Conservation (phyloP, 106 monocot genomes). For the Vanilla planifolia region DNA sequence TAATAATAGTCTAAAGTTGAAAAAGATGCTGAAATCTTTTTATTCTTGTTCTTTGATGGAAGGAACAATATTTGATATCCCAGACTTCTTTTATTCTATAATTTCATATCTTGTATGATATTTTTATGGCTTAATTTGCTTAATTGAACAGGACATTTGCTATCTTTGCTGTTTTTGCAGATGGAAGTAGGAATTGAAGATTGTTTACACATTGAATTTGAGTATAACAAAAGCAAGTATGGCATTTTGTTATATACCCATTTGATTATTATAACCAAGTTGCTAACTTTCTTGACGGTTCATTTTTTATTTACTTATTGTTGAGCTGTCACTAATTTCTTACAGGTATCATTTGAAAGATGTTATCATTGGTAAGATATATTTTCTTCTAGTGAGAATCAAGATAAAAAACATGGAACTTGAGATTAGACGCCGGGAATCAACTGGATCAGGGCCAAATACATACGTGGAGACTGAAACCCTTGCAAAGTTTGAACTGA, state of each 20-base stretch:
- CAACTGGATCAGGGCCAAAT: constrained; percentile 78
- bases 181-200: constrained; percentile 92
- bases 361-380: constrained; percentile 83
- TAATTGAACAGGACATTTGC: not conserved
- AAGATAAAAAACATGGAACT: constrained; percentile 93
- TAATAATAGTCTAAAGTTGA: too few species aligned
- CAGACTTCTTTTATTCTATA: not conserved
- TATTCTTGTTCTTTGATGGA: not conserved
- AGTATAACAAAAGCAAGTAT: constrained; percentile 87
- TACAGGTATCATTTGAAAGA: constrained; percentile 77
- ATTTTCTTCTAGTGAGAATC: constrained; percentile 91
- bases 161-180: constrained; percentile 21
- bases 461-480: constrained; percentile 96
- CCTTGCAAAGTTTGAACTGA: constrained; percentile 85
- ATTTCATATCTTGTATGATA: not conserved
- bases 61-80: constrained; percentile 3
- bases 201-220: constrained; percentile 83
- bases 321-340: constrained; percentile 2
- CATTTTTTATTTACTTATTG: constrained; percentile 11
- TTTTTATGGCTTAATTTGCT: not conserved
- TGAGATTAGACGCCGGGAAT: constrained; percentile 75
- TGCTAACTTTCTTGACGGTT: not conserved
- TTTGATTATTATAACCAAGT: not conserved
- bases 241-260: constrained; percentile 1
- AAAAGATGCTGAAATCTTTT: too few species aligned